Evolutionary conservation across 805 yeast species (phyloP).

Genomic region (Debaryomyces hansenii): DNA sequence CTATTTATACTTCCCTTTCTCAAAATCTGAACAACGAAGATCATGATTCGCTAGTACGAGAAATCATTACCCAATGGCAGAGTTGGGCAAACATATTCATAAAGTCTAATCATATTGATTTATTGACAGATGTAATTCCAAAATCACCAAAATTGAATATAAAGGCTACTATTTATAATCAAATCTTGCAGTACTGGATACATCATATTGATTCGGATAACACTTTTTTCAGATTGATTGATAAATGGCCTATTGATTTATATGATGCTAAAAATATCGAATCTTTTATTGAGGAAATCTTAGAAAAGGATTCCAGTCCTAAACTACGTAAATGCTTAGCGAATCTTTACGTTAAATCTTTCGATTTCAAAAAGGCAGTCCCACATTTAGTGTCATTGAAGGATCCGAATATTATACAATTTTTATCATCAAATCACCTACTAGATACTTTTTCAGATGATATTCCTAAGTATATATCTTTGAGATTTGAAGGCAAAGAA

Average conservation of each 20-base stretch:
- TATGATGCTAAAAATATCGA: constrained; percentile 50
- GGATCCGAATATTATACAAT: constrained; percentile 55
- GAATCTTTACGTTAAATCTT: constrained; percentile 53
- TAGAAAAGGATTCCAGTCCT: constrained; percentile 27
- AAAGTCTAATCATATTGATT: constrained; percentile 43
- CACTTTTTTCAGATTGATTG: constrained; percentile 42
- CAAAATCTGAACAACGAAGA: constrained; percentile 12
- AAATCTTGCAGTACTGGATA: constrained; percentile 53
- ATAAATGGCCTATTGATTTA: constrained; percentile 57
- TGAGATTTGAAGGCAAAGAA: constrained; percentile 39
- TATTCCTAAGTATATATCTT: constrained; percentile 52
- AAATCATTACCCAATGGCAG: constrained; percentile 55
- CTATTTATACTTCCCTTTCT: constrained; percentile 20
- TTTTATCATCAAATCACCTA: constrained; percentile 64
- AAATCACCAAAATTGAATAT: constrained; percentile 34
- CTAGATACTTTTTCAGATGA: constrained; percentile 47
- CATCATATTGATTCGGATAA: constrained; percentile 26
- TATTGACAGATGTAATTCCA: constrained; percentile 61
- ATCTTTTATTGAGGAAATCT: constrained; percentile 44
- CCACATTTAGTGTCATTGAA: constrained; percentile 57
- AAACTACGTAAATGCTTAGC: constrained; percentile 46
- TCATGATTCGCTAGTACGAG: constrained; percentile 20
- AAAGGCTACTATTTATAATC: constrained; percentile 23
- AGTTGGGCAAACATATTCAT: constrained; percentile 57
- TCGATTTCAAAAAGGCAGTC: constrained; percentile 64